phyloP scores from a whole-genome alignment of 2,329 filamentous ascomycete species.

The Diaporthe sp. region DNA sequence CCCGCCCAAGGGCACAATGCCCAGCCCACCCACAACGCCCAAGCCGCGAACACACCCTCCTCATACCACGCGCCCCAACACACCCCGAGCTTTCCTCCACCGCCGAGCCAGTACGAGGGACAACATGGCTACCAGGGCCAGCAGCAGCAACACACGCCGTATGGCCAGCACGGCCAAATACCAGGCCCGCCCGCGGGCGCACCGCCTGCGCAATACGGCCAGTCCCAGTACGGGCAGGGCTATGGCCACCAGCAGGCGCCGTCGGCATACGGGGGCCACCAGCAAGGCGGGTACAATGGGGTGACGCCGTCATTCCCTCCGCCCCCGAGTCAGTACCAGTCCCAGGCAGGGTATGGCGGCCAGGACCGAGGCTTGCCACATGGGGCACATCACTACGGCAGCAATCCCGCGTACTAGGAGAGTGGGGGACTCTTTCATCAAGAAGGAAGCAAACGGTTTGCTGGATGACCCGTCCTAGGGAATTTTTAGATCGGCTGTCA shows the following conservation, averaged over 20 bases:
- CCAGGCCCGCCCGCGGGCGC: constrained; percentile 42
- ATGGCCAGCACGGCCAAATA: constrained; percentile 44
- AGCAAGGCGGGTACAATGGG: constrained; percentile 43
- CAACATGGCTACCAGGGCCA: constrained; percentile 38
- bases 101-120: constrained; percentile 35
- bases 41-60: constrained; percentile 41
- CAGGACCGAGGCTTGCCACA: constrained; percentile 27
- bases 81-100: constrained; percentile 40
- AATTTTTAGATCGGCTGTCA: neutral
- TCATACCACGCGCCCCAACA: constrained; percentile 47
- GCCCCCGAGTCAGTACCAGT: constrained; percentile 45
- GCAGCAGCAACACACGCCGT: constrained; percentile 32
- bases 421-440: neutral
- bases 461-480: neutral
- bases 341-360: constrained; percentile 41
- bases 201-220: constrained; percentile 42
- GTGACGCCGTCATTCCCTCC: constrained; percentile 44
- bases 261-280: constrained; percentile 36
- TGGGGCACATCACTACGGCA: constrained; percentile 36
- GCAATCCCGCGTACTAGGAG: constrained; percentile 36
- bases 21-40: constrained; percentile 47
- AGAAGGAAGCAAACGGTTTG: neutral
- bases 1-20: constrained; percentile 48
- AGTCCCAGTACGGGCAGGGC: constrained; percentile 37
- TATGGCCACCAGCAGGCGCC: constrained; percentile 35